Conservation (phyloP, 1,284 basidiomycete species). For the Coriolopsis trogii region DNA sequence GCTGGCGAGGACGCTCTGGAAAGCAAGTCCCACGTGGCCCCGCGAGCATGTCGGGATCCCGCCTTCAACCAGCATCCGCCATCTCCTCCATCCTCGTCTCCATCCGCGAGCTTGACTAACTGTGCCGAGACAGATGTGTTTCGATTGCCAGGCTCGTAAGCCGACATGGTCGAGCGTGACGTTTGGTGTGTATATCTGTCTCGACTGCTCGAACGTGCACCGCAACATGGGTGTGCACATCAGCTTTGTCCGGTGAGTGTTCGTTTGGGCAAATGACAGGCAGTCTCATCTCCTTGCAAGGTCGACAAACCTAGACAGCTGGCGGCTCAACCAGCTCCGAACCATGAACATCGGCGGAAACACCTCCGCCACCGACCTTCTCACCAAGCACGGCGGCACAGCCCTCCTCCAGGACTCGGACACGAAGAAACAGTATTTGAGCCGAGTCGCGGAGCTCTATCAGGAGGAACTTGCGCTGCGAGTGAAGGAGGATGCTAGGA, state of each 20-base stretch:
- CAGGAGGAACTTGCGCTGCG: slow-evolving; percentile 89
- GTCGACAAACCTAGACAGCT: slow-evolving; percentile 96
- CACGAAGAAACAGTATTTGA: slow-evolving; percentile 89
- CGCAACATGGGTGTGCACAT: slow-evolving; percentile 99
- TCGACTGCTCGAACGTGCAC: slow-evolving; percentile 96
- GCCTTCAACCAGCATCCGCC: no score
- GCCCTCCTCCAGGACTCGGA: slow-evolving; percentile 76
- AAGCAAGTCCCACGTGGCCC: no score
- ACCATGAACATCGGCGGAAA: slow-evolving; percentile 98
- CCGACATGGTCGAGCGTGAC: slow-evolving; percentile 98
- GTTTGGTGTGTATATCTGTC: slow-evolving; percentile 96
- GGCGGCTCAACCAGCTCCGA: slow-evolving; percentile 90
- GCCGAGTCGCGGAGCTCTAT: slow-evolving; percentile 84
- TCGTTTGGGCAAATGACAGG: neutral
- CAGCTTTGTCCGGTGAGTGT: slow-evolving; percentile 88
- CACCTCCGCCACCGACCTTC: slow-evolving; percentile 87
- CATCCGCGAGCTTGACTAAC: neutral
- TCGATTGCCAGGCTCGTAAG: slow-evolving; percentile 96
- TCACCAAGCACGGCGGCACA: slow-evolving; percentile 83
- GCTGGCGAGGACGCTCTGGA: no score
- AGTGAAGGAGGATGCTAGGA: slow-evolving; percentile 78
- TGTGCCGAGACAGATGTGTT: slow-evolving; percentile 74
- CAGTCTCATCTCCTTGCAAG: slow-evolving; percentile 42
- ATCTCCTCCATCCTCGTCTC: no score
- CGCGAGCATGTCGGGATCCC: no score